phyloP scores from a whole-genome alignment of 495 filamentous ascomycete species.

The Penicillium longicatenatum region DNA sequence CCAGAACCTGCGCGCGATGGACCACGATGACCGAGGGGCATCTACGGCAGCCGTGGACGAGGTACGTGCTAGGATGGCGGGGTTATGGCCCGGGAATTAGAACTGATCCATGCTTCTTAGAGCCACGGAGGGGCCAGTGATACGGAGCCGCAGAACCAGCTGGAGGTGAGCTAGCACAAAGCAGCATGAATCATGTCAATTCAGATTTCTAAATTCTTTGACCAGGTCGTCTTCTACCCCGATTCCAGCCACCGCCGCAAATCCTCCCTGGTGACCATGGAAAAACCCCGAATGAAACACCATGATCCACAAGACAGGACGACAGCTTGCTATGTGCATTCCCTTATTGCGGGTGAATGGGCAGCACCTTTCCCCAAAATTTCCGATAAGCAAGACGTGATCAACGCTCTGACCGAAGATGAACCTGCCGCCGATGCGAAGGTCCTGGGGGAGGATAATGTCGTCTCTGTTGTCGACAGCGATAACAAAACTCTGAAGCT shows the following conservation, averaged over 20 bases:
- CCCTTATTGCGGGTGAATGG: conserved; percentile 65
- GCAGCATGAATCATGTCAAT: neutral
- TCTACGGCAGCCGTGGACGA: conserved; percentile 23
- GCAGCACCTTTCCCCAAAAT: conserved; percentile 19
- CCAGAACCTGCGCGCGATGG: conserved; percentile 21
- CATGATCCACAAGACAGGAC: conserved; percentile 43
- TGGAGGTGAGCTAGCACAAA: conserved; percentile 44
- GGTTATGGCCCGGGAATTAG: neutral
- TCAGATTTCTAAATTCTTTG: neutral
- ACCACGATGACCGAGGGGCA: conserved; percentile 13
- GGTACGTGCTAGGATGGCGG: conserved; percentile 19
- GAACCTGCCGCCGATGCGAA: conserved; percentile 22
- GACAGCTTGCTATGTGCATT: conserved; percentile 83
- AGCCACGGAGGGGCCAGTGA: conserved; percentile 43
- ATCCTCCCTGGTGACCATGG: conserved; percentile 74
- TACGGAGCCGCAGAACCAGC: conserved; percentile 45
- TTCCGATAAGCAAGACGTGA: conserved; percentile 35
- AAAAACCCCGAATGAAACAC: conserved; percentile 43
- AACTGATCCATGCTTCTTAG: conserved; percentile 28
- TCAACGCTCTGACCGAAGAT: conserved; percentile 24
- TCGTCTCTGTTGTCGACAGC: conserved; percentile 23
- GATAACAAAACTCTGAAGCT: conserved; percentile 24
- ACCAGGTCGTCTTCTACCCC: conserved; percentile 72
- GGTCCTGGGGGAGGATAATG: conserved; percentile 18
- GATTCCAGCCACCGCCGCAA: conserved; percentile 77